Evolutionary conservation across 495 filamentous ascomycete genomes (phyloP).

Genomic region (Alectoria sarmentosa): DNA sequence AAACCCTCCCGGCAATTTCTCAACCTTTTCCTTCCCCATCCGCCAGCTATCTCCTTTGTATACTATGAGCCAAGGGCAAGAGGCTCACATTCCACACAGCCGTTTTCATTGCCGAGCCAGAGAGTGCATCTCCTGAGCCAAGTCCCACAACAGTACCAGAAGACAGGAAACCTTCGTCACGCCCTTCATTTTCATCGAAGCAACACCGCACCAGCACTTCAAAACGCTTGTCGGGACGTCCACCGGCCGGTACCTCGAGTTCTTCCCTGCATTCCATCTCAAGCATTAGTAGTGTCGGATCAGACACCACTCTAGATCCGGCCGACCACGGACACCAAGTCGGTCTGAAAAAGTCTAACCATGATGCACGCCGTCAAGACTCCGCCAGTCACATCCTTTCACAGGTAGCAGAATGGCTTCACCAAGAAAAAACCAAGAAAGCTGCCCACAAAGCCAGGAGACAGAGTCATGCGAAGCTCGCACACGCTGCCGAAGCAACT

Average conservation of each 20-base stretch:
- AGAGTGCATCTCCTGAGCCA: constrained; percentile 23
- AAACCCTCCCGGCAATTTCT: background rate
- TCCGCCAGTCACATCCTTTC: constrained; percentile 50
- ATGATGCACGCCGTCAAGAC: constrained; percentile 32
- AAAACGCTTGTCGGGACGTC: constrained; percentile 21
- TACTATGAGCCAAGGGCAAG: background rate
- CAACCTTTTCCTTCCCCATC: background rate
- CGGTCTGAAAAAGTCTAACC: background rate
- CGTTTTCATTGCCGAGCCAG: constrained; percentile 33
- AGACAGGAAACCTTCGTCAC: constrained; percentile 18
- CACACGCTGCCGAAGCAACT: constrained; percentile 27
- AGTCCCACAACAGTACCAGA: constrained; percentile 10
- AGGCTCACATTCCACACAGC: constrained; percentile 19
- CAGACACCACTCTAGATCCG: constrained; percentile 22
- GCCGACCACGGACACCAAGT: constrained; percentile 29
- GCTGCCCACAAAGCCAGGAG: constrained; percentile 41
- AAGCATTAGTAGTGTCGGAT: constrained; percentile 13
- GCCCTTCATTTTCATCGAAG: constrained; percentile 23
- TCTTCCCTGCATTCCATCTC: constrained; percentile 20
- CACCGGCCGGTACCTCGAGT: constrained; percentile 3
- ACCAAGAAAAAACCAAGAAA: constrained; percentile 64
- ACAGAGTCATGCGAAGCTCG: constrained; percentile 24
- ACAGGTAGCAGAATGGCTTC: constrained; percentile 74
- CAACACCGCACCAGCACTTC: constrained; percentile 17
- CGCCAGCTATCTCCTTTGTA: background rate